phyloP scores from a whole-genome alignment of 2,329 filamentous ascomycete species.

The Colletotrichum coccodes region DNA sequence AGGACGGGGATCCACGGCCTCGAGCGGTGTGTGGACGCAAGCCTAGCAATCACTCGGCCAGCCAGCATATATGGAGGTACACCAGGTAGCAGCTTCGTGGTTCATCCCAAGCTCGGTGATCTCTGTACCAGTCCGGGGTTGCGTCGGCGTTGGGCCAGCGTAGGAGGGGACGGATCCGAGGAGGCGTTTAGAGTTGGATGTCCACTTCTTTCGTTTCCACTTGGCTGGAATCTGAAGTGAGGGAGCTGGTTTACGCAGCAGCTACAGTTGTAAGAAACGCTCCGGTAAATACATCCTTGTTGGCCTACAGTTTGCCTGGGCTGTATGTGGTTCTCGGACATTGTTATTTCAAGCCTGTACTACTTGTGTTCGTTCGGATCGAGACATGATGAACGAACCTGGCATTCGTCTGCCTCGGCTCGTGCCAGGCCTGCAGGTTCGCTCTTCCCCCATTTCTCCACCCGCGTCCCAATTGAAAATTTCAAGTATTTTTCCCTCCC shows the following conservation, averaged over 20 bases:
- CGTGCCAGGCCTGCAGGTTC: neutral
- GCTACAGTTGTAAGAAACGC: neutral
- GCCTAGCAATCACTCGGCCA: neutral
- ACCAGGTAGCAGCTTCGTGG: neutral
- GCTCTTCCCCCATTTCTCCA: slow-evolving; percentile 7
- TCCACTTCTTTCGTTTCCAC: slow-evolving; percentile 1
- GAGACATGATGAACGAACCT: neutral
- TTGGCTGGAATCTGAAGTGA: neutral
- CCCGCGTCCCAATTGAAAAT: neutral
- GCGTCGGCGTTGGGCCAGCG: slow-evolving; percentile 13
- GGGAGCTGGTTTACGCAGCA: too few species aligned
- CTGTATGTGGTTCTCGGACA: neutral
- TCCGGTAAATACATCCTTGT: neutral
- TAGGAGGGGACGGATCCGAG: slow-evolving; percentile 18
- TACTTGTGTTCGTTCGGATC: neutral
- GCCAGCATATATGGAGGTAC: neutral
- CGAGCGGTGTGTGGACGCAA: slow-evolving; percentile 1
- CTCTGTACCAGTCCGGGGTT: slow-evolving; percentile 13
- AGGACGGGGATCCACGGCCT: slow-evolving; percentile 5
- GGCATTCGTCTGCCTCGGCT: slow-evolving; percentile 10
- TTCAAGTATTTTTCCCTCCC: slow-evolving; percentile 11
- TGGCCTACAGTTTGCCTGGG: neutral
- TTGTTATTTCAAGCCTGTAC: neutral
- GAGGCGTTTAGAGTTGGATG: slow-evolving; percentile 19
- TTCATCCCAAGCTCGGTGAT: slow-evolving; percentile 31